phyloP scores from a whole-genome alignment of 306 rosid species.

The Sphenostylis stenocarpa region DNA sequence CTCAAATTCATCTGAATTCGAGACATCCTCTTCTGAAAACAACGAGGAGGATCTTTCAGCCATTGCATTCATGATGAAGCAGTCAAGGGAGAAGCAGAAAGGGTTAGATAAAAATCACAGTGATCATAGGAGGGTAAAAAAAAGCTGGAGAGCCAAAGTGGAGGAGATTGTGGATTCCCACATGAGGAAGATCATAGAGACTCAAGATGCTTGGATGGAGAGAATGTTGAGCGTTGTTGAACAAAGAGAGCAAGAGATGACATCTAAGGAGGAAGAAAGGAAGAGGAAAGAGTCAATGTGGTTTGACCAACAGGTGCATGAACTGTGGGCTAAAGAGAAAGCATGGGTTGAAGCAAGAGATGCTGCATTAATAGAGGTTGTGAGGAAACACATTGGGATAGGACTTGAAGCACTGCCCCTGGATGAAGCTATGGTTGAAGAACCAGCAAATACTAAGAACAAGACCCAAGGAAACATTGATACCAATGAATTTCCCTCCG shows the following conservation, averaged over 20 bases:
- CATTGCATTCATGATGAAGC: constrained; percentile 45
- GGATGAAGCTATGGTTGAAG: constrained; percentile 19
- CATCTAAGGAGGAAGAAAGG: constrained; percentile 58
- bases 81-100: constrained; percentile 36
- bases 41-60: constrained; percentile 56
- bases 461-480: constrained; percentile 3
- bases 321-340: constrained; percentile 73
- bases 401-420: constrained; percentile 8
- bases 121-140: constrained; percentile 31
- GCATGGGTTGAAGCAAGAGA: constrained; percentile 74
- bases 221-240: constrained; percentile 60
- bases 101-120: constrained; percentile 11
- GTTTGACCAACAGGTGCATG: constrained; percentile 50
- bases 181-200: constrained; percentile 61
- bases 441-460: constrained; percentile 4
- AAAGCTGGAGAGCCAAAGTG: constrained; percentile 55
- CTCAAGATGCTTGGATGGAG: constrained; percentile 75
- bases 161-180: constrained; percentile 60
- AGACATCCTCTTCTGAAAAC: constrained; percentile 65
- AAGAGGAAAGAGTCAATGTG: constrained; percentile 53
- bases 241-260: constrained; percentile 55
- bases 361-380: constrained; percentile 55
- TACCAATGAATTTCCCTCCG: background rate
- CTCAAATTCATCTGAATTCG: constrained; percentile 66
- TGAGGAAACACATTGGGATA: constrained; percentile 44